Base-by-base conservation (phyloP, 306 rosid genomes). In the Corylus avellana region DNA sequence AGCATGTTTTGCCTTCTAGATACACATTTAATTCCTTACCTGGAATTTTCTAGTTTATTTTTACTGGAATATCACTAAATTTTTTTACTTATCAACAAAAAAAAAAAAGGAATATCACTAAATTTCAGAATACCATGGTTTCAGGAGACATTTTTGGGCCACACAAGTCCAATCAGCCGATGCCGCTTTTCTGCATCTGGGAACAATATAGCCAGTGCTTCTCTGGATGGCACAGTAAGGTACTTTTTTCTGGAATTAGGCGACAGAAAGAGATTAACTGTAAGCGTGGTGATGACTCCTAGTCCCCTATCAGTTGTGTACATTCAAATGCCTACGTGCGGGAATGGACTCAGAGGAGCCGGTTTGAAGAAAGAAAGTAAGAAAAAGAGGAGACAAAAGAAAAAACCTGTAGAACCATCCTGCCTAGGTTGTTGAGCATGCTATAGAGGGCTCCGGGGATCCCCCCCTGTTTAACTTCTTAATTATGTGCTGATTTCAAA, bases 131-230 rank as follows among this genome's bases (percentile, higher is more conserved):
- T 49, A 76, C 70, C 47, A 4, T 90, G 84, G 73, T 87, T 86
- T 51, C 74, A 94, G 98, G 98, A 94, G 91, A 90, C 97, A 78
- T 94, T 94, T 85, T 83, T 94, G 91, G 98, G 98, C 76, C 98
- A 94, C 85, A 92, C 95, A 29, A 92, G 92, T 90, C 91, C 93
- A 73, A 94, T 92, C 84, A 92, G 88, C 79, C 79, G 95, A n/a
- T 94, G 98, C 82, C 86, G 92, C 80, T 94, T 94, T 81, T 94
- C 98, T 84, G 91, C 94, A 29, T 92, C 98, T 54, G 97, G 98
- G 77, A 91, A 85, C 85, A 94, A 94, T 82, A 91, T 94, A 83
- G 97, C 98, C 70, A 92, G 98, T 79, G 97, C 97, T 83, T 94
- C 98, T 80, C 80, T 88, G 58, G 98, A 94, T 90, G 97, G 97